A percentile compares a stretch with the other conserved stretches of the same genome.
Conservation (phyloP, 108 stramenopile species). For the Nitzschia palea region DNA sequence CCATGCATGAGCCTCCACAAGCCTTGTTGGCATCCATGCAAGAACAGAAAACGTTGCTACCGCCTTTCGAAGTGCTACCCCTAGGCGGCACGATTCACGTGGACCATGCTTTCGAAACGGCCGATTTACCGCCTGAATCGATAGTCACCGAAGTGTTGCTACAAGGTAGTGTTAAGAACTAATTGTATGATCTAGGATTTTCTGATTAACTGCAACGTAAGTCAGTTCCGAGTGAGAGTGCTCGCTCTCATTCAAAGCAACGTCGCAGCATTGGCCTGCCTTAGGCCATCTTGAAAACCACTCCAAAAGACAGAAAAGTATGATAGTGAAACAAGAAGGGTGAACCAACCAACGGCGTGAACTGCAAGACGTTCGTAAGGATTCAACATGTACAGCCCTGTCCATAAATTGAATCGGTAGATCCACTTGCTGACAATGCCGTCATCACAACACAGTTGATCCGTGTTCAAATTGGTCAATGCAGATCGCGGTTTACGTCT, state of each 20-base stretch:
- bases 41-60: neutral
- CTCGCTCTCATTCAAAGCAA: neutral
- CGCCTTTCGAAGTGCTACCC: neutral
- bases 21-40: conserved; percentile 28
- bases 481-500: conserved; percentile 15
- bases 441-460: conserved; percentile 48
- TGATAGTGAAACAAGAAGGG: conserved; percentile 25
- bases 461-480: conserved; percentile 80
- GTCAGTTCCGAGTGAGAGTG: too few species aligned
- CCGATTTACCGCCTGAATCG: too few species aligned
- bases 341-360: conserved; percentile 57
- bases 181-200: too few species aligned
- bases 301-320: conserved; percentile 39
- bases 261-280: neutral
- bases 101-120: neutral
- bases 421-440: conserved; percentile 38
- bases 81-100: conserved; percentile 12
- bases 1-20: conserved; percentile 60
- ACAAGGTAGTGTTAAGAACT: too few species aligned
- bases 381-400: conserved; percentile 82
- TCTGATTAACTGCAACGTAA: too few species aligned
- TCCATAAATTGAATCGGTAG: conserved; percentile 84
- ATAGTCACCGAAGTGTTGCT: too few species aligned
- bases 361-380: conserved; percentile 65
- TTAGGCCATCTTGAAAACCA: conserved; percentile 23